Evolutionary conservation across 2,329 filamentous ascomycete genomes (phyloP).

Genomic region (Blastomyces gilchristii): DNA sequence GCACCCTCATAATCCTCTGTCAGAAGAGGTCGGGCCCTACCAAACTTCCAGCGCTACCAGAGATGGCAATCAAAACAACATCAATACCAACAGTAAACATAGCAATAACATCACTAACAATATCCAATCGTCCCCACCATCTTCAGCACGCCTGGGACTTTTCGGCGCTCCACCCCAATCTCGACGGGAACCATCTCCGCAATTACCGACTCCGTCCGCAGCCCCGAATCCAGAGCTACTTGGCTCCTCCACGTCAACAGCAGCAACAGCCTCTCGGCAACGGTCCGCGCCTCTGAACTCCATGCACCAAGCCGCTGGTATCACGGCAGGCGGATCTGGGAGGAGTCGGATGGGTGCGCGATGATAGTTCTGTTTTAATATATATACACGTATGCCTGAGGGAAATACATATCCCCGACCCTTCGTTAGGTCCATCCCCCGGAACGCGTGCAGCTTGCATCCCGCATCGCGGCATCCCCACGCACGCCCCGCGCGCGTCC

Average conservation of each 20-base stretch:
- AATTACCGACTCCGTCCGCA: slow-evolving; percentile 2
- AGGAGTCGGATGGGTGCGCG: slow-evolving; percentile 7
- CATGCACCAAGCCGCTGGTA: slow-evolving; percentile 11
- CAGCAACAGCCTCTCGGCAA: slow-evolving; percentile 13
- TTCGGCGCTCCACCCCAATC: slow-evolving; percentile 18
- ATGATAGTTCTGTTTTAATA: neutral
- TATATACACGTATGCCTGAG: neutral
- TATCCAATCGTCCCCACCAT: slow-evolving; percentile 25
- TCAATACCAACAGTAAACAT: slow-evolving; percentile 8
- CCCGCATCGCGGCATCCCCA: neutral
- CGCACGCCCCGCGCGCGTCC: neutral
- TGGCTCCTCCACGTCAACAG: slow-evolving; percentile 17
- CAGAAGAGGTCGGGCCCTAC: slow-evolving; percentile 10
- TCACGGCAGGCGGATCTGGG: slow-evolving; percentile 9
- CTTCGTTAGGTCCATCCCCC: neutral
- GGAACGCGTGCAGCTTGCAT: neutral
- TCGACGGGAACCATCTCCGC: slow-evolving; percentile 2
- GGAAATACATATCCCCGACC: neutral
- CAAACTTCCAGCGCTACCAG: slow-evolving; percentile 7
- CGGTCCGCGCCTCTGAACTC: slow-evolving; percentile 2
- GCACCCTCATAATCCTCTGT: neutral
- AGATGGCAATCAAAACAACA: slow-evolving; percentile 12
- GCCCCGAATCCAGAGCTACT: slow-evolving; percentile 25
- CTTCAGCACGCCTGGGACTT: slow-evolving; percentile 26
- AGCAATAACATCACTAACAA: slow-evolving; percentile 6